A percentile compares a stretch with the other conserved stretches of the same genome.
Conservation (phyloP, 768 basidiomycete species). For the Suillus spraguei region DNA sequence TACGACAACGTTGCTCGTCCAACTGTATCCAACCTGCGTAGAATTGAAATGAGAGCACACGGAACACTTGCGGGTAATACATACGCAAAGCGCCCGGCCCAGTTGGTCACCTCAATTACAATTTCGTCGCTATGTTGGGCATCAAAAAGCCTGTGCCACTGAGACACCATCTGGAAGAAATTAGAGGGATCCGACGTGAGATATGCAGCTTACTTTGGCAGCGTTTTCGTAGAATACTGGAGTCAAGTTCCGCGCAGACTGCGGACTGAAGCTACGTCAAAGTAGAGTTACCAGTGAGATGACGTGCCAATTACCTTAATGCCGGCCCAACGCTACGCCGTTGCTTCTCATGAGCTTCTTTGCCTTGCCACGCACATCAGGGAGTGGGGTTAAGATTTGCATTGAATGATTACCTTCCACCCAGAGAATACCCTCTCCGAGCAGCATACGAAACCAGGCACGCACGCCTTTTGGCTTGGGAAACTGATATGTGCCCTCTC, state of each 20-base stretch:
- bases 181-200: conserved; percentile 8
- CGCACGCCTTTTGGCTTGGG: conserved; percentile 66
- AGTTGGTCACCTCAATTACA: conserved; percentile 57
- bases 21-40: conserved; percentile 55
- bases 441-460: conserved; percentile 61
- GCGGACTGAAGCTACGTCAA: conserved; percentile 37
- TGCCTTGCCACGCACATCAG: conserved; percentile 39
- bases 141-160: conserved; percentile 53
- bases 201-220: conserved; percentile 31
- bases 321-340: conserved; percentile 55
- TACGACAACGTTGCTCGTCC: conserved; percentile 65
- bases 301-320: conserved; percentile 44
- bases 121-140: conserved; percentile 38
- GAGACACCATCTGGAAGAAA: conserved; percentile 40
- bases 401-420: conserved; percentile 51
- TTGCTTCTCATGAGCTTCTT: conserved; percentile 57
- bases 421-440: conserved; percentile 68
- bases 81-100: conserved; percentile 65
- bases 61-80: conserved; percentile 21
- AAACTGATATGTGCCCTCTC: conserved; percentile 56
- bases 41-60: conserved; percentile 7
- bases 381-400: conserved; percentile 8
- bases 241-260: conserved; percentile 53
- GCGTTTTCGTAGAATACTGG: conserved; percentile 60
- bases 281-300: conserved; percentile 7